Conservation (phyloP, 768 basidiomycete genomes). For the Pleurotus cornucopiae region DNA sequence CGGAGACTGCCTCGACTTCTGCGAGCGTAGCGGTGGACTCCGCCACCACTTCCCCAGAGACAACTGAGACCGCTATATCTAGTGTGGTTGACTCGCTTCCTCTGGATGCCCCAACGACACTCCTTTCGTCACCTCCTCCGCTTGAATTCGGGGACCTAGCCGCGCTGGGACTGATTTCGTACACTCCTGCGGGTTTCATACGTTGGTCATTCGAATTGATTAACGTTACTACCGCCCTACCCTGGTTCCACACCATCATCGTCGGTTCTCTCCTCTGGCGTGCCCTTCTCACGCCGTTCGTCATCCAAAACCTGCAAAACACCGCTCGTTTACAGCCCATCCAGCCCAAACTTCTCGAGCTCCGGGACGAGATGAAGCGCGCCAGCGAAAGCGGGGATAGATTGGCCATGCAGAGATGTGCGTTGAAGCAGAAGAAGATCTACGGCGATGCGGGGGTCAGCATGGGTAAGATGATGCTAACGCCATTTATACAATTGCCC, state of each 20-base stretch:
- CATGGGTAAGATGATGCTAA: slow-evolving; percentile 47
- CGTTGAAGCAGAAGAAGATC: slow-evolving; percentile 48
- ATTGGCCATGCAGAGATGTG: slow-evolving; percentile 49
- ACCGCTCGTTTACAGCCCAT: slow-evolving; percentile 57
- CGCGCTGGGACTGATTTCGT: slow-evolving; percentile 57
- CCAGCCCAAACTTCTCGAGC: slow-evolving; percentile 43
- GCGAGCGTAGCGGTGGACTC: neutral
- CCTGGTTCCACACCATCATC: slow-evolving; percentile 85
- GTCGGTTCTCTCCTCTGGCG: slow-evolving; percentile 61
- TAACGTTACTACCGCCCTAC: slow-evolving; percentile 65
- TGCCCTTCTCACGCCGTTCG: slow-evolving; percentile 53
- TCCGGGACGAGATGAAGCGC: slow-evolving; percentile 41
- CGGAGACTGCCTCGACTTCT: neutral
- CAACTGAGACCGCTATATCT: neutral
- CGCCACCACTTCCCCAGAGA: neutral
- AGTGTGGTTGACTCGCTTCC: neutral
- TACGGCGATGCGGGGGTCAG: slow-evolving; percentile 65
- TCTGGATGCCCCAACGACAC: neutral
- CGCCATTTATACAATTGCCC: slow-evolving; percentile 62
- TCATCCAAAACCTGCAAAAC: slow-evolving; percentile 52
- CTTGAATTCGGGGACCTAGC: slow-evolving; percentile 72
- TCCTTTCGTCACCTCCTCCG: slow-evolving; percentile 28
- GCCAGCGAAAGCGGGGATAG: slow-evolving; percentile 30
- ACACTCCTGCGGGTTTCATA: slow-evolving; percentile 62
- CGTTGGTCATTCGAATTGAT: slow-evolving; percentile 63